phyloP scores from a whole-genome alignment of 495 filamentous ascomycete species.

The Lindgomyces ingoldianus region DNA sequence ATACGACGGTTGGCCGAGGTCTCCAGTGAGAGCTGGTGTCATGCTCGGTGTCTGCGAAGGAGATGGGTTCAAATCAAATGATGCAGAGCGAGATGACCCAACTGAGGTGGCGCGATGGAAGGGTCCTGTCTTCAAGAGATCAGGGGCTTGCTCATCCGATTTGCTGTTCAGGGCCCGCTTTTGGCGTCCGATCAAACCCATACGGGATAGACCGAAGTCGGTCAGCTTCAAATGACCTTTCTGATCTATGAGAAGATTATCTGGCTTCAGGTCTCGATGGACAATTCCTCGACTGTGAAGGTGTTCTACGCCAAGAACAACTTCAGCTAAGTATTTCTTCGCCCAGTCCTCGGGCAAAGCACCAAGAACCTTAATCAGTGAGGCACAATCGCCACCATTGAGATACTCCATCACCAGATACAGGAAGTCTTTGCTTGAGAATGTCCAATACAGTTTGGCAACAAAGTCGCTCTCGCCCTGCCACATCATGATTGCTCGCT shows the following conservation, averaged over 20 bases:
- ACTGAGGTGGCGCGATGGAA: slow-evolving; percentile 84
- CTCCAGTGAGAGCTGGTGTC: slow-evolving; percentile 70
- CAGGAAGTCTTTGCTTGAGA: slow-evolving; percentile 98
- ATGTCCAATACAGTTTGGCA: slow-evolving; percentile 98
- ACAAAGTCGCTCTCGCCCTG: slow-evolving; percentile 99
- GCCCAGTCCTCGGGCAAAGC: slow-evolving; percentile 95
- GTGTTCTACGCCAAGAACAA: slow-evolving; percentile 92
- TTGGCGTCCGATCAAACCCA: slow-evolving; percentile 95
- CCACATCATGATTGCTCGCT: slow-evolving; percentile 99
- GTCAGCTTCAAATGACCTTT: slow-evolving; percentile 96
- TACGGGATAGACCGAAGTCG: slow-evolving; percentile 94
- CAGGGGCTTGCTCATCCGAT: slow-evolving; percentile 76
- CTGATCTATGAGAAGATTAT: slow-evolving; percentile 95
- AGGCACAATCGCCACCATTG: slow-evolving; percentile 95
- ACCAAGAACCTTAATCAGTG: slow-evolving; percentile 89
- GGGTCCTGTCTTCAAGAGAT: slow-evolving; percentile 87
- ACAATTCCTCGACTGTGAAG: slow-evolving; percentile 92
- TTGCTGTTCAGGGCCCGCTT: slow-evolving; percentile 84
- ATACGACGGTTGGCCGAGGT: slow-evolving; percentile 83
- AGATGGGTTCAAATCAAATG: slow-evolving; percentile 81
- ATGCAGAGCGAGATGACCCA: slow-evolving; percentile 82
- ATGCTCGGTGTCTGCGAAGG: slow-evolving; percentile 84
- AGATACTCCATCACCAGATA: slow-evolving; percentile 99
- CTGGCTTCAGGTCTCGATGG: slow-evolving; percentile 94
- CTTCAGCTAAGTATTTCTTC: slow-evolving; percentile 94